These are phyloP conservation scores for Nidularia pulvinata DNA, from an alignment of 768 basidiomycete species.

Conservation along the genomic window DNA sequence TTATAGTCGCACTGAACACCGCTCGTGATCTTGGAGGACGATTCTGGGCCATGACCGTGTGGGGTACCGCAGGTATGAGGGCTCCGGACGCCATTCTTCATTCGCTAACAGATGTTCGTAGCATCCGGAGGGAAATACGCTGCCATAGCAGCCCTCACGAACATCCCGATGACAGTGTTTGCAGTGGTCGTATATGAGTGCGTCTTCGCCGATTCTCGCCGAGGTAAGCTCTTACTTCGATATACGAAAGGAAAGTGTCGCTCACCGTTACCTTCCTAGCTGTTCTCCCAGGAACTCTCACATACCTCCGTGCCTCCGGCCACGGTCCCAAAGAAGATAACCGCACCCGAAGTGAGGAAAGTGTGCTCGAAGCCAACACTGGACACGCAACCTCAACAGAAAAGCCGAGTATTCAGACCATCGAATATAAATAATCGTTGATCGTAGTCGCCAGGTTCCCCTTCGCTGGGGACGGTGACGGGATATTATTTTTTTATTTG, in stretches of 20 bases:
- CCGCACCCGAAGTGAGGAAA: too few species aligned
- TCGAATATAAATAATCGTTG: too few species aligned
- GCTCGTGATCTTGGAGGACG: slow-evolving; percentile 72
- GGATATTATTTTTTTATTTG: too few species aligned
- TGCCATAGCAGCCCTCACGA: slow-evolving; percentile 63
- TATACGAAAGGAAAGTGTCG: background rate
- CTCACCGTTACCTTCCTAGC: too few species aligned
- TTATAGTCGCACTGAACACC: slow-evolving; percentile 57
- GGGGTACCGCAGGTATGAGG: slow-evolving; percentile 42
- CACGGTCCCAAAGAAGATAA: too few species aligned
- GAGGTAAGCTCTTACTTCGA: slow-evolving; percentile 37
- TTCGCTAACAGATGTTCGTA: slow-evolving; percentile 7
- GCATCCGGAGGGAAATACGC: slow-evolving; percentile 57
- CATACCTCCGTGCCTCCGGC: too few species aligned
- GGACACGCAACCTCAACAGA: too few species aligned
- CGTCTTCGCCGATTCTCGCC: slow-evolving; percentile 56
- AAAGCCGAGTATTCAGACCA: too few species aligned
- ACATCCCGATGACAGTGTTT: slow-evolving; percentile 62
- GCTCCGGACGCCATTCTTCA: background rate
- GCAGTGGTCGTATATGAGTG: slow-evolving; percentile 54
- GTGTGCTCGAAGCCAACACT: too few species aligned
- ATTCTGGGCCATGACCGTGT: slow-evolving; percentile 60
- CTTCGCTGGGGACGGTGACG: too few species aligned
- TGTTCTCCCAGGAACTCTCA: too few species aligned
- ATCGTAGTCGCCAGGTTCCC: too few species aligned